phyloP scores from a whole-genome alignment of 1,139 yeast species.

The Protomyces inundatus region DNA sequence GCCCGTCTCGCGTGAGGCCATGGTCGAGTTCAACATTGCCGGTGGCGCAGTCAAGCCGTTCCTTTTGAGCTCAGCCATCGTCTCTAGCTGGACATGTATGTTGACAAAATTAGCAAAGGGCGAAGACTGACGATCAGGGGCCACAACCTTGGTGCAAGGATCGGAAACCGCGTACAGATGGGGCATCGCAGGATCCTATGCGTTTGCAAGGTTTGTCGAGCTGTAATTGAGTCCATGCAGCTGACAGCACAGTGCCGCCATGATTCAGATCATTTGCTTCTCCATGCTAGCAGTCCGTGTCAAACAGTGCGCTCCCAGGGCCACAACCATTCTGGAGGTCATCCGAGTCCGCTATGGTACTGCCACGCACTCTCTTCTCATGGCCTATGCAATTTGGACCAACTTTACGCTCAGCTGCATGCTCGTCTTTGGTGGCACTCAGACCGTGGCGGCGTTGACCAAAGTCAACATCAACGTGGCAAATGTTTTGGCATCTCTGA shows the following conservation, averaged over 20 bases:
- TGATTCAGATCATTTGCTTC: conserved; percentile 42
- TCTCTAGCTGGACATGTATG: conserved; percentile 43
- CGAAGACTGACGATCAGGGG: neutral
- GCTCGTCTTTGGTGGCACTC: conserved; percentile 43
- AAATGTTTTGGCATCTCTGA: conserved; percentile 42
- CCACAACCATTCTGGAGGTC: conserved; percentile 45
- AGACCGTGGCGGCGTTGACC: conserved; percentile 39
- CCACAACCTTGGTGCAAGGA: conserved; percentile 36
- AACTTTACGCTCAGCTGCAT: conserved; percentile 43
- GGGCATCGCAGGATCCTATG: conserved; percentile 26
- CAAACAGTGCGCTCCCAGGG: conserved; percentile 43
- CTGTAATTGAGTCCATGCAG: neutral
- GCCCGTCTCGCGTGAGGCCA: conserved; percentile 36
- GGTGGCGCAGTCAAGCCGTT: conserved; percentile 41
- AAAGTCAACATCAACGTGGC: conserved; percentile 44
- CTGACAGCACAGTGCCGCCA: conserved; percentile 17
- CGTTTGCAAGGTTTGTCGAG: conserved; percentile 29
- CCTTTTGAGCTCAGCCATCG: conserved; percentile 40
- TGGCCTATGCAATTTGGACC: conserved; percentile 43
- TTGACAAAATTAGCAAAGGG: neutral
- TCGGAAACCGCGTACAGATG: conserved; percentile 37
- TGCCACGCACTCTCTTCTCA: conserved; percentile 42
- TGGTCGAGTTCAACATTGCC: conserved; percentile 44
- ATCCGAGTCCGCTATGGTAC: conserved; percentile 43
- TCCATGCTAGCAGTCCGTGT: conserved; percentile 42